A percentile compares a stretch with the other conserved stretches of the same genome.
phyloP scores from a whole-genome alignment of 345 rosid genomes.

The Reutealis trisperma region DNA sequence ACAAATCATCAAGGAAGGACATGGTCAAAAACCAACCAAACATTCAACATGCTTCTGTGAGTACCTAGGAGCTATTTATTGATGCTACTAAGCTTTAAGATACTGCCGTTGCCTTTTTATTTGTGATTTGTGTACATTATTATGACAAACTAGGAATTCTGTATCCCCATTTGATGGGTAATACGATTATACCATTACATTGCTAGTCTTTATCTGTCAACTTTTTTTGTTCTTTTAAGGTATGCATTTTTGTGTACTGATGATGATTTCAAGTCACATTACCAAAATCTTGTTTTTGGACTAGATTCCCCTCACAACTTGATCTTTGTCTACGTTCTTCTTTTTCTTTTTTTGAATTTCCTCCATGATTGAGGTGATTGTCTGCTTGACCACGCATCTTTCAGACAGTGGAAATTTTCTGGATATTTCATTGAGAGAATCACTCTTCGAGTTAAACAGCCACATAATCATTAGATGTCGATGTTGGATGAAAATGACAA shows the following conservation, averaged over 20 bases:
- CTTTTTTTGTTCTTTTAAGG: not conserved
- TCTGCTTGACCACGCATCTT: not conserved
- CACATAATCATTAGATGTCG: not conserved
- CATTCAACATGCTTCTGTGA: conserved; percentile 92
- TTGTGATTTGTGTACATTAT: not conserved
- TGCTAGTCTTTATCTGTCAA: not conserved
- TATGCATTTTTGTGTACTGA: not conserved
- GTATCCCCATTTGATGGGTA: not conserved
- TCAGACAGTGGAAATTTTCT: not conserved
- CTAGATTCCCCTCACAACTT: not conserved
- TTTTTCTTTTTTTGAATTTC: not conserved
- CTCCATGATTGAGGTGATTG: not conserved
- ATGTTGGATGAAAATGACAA: not conserved
- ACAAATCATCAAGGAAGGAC: conserved; percentile 88
- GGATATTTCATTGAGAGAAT: not conserved
- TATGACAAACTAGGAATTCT: not conserved
- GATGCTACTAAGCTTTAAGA: not conserved
- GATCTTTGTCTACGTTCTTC: not conserved
- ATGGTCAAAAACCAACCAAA: conserved; percentile 86
- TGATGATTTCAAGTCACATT: not conserved
- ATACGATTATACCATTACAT: not conserved
- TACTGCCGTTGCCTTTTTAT: not conserved
- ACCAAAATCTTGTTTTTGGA: not conserved
- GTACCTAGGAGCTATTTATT: conserved; percentile 20
- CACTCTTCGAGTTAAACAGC: not conserved